Base-by-base conservation (phyloP, 2,329 filamentous ascomycete species). In the Hymenoscyphus scutula region DNA sequence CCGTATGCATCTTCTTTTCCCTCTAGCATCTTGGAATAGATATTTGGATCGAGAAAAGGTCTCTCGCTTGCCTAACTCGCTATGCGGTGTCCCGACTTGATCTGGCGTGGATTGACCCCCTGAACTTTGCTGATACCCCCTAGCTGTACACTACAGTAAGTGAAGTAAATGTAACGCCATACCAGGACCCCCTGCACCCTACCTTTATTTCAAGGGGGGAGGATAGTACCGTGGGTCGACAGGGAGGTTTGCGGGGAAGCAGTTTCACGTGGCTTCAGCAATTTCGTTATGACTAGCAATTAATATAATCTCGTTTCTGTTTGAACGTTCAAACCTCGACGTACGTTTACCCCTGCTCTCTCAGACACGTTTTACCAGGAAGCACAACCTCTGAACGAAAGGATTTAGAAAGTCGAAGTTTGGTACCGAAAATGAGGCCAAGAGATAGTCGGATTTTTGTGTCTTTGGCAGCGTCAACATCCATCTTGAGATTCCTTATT, bases 261-360 rank as follows among this genome's bases (percentile, higher is more conserved):
- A 51, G 45, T 51, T 51, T 51, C 45, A 51, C 45, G 45, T 51
- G 45, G 45, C 45, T 51, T 27, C 45, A 25, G 19, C 19, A 51
- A 51, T 51, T 51, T 51, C 45, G 45, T 51, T 51, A 51, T 23
- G 45, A 51, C 45, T 51, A 51, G 19, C 45, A 51, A 51, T 51
- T 51, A 51, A 51, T 51, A 51, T 51, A 51, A 25, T 51, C 45
- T 51, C 45, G 45, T 51, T 51, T 51, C 45, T 51, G 45, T 51
- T 51, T 25, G 23, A 51, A 51, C n/a, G 19, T 51, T 51, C 45
- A 51, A 23, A 13, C 45, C 45, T 51, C 45, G 11, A 51, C 23
- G 5, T 51, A 19, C 19, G 19, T 23, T 51, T 27, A 19, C 45
- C 45, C 45, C 45, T 51, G 45, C 45, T 51, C 45, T 25, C 7